Percentiles rank a stretch among this genome's conserved stretches.
These are phyloP conservation scores for Tuber calosporum DNA, from an alignment of 495 filamentous ascomycete species.

Conservation along the genomic window DNA sequence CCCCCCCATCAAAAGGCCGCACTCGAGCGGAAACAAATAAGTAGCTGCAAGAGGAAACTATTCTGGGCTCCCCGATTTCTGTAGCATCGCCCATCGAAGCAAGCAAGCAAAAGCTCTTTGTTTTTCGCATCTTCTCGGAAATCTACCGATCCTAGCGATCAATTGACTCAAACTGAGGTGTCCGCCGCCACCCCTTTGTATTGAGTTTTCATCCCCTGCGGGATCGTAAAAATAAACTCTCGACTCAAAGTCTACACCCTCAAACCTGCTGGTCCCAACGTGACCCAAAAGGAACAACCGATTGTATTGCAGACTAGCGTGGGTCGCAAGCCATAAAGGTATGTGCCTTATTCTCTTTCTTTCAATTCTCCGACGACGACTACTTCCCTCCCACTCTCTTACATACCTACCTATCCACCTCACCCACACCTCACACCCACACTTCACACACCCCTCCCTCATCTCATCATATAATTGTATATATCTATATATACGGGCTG, in stretches of 20 bases:
- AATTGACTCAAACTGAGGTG: constrained; percentile 35
- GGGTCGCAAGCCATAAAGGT: constrained; percentile 15
- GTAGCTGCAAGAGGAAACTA: constrained; percentile 37
- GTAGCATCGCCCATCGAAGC: constrained; percentile 21
- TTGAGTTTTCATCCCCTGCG: constrained; percentile 14
- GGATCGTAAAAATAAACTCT: constrained; percentile 5
- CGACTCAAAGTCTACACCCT: neutral
- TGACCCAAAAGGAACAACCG: constrained; percentile 2
- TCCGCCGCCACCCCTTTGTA: constrained; percentile 21
- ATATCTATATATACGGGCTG: constrained; percentile 18
- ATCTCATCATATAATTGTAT: constrained; percentile 29
- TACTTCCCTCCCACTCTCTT: constrained; percentile 15
- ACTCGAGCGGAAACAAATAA: constrained; percentile 40
- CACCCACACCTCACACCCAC: constrained; percentile 17
- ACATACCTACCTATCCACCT: constrained; percentile 28
- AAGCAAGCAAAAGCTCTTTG: constrained; percentile 25
- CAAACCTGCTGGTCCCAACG: neutral
- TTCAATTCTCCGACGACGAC: constrained; percentile 38
- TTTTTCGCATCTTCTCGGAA: constrained; percentile 35
- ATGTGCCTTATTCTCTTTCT: constrained; percentile 30
- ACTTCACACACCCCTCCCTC: constrained; percentile 21
- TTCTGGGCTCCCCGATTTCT: constrained; percentile 38
- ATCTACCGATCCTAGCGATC: constrained; percentile 29
- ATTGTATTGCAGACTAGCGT: neutral
- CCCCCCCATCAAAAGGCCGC: constrained; percentile 25